phyloP scores from a whole-genome alignment of 805 yeast genomes.

The Spencermartinsiella europaea region DNA sequence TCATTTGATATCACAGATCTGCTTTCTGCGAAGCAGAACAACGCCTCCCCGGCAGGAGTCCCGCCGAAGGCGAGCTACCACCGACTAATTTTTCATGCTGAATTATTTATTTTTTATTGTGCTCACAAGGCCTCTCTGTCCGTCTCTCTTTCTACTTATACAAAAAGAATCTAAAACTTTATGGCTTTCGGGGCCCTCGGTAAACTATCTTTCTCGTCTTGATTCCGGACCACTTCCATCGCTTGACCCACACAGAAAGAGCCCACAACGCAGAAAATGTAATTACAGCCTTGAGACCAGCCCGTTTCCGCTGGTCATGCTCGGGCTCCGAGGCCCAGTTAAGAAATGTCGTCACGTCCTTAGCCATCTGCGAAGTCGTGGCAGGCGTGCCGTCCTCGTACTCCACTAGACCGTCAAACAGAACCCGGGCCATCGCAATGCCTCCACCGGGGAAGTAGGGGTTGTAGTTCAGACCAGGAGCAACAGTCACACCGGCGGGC shows the following conservation, averaged over 20 bases:
- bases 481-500: slow-evolving; percentile 93
- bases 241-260: slow-evolving; percentile 85
- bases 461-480: slow-evolving; percentile 95
- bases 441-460: slow-evolving; percentile 99
- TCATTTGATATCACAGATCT: no score
- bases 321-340: slow-evolving; percentile 99
- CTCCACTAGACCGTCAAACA: slow-evolving; percentile 96
- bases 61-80: no score
- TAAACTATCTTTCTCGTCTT: slow-evolving; percentile 91
- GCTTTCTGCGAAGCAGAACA: no score
- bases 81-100: no score
- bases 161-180: no score
- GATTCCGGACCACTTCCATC: slow-evolving; percentile 96
- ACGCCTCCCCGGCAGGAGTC: no score
- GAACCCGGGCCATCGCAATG: slow-evolving; percentile 98
- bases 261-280: slow-evolving; percentile 74
- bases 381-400: slow-evolving; percentile 99
- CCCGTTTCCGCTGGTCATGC: slow-evolving; percentile 95
- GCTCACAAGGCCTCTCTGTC: no score
- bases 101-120: no score
- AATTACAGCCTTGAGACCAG: slow-evolving; percentile 89
- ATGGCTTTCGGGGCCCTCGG: slow-evolving; percentile 79
- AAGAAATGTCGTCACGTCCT: slow-evolving; percentile 92
- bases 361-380: slow-evolving; percentile 98
- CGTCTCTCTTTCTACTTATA: no score